Evolutionary conservation across 768 basidiomycete species (phyloP).

Genomic region (Astraeus odoratus): DNA sequence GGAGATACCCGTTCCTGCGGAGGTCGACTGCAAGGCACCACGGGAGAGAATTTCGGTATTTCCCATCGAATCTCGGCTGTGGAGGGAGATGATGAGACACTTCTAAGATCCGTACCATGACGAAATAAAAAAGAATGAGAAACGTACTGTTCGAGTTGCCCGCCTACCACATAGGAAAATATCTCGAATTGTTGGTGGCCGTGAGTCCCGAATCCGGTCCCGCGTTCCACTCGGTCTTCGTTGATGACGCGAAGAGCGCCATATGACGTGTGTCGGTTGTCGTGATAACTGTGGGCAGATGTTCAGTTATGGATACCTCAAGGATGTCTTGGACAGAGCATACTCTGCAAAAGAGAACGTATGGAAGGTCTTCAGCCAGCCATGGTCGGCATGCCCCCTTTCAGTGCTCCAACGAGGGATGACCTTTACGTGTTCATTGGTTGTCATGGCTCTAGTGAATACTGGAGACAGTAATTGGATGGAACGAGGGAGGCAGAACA

Average conservation of each 20-base stretch:
- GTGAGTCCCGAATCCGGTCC: conserved; percentile 82
- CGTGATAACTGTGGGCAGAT: conserved; percentile 46
- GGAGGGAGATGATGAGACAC: too few relatives aligned
- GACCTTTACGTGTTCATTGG: conserved; percentile 29
- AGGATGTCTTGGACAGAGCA: conserved; percentile 24
- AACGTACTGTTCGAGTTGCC: conserved; percentile 75
- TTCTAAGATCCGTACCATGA: not conserved
- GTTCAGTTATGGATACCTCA: conserved; percentile 11
- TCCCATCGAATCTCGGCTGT: conserved; percentile 84
- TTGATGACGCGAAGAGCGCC: conserved; percentile 85
- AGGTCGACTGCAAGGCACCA: conserved; percentile 93
- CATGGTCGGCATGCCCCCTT: conserved; percentile 71
- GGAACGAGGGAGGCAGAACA: not conserved
- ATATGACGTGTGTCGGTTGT: conserved; percentile 48
- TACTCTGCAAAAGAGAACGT: conserved; percentile 73
- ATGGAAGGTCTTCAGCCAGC: conserved; percentile 84
- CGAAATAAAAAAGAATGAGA: not conserved
- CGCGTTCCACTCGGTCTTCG: conserved; percentile 77
- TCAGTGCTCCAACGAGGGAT: conserved; percentile 51
- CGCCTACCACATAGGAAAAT: conserved; percentile 79
- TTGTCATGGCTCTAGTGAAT: not conserved
- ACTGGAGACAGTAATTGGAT: not conserved
- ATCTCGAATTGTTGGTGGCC: conserved; percentile 85
- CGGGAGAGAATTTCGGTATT: conserved; percentile 85
- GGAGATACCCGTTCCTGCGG: conserved; percentile 84